These are phyloP conservation scores for Pelagomonas calceolata DNA, from an alignment of 108 stramenopile species.

Conservation along the genomic window DNA sequence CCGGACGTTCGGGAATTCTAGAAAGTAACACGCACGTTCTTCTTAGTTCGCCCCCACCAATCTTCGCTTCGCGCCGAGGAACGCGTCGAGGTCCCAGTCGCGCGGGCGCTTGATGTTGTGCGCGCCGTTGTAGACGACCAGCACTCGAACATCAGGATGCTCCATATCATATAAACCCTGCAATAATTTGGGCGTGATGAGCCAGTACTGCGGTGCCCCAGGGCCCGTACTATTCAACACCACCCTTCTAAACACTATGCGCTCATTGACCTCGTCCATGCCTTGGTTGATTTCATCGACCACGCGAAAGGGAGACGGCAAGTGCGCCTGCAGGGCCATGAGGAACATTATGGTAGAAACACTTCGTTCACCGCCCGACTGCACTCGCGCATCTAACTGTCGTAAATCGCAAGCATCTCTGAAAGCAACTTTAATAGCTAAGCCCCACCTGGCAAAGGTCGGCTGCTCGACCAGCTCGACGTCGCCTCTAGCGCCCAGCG, in stretches of 20 bases:
- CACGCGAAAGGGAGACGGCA: conserved; percentile 82
- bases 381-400: conserved; percentile 64
- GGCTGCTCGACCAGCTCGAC: conserved; percentile 22
- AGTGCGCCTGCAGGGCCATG: conserved; percentile 90
- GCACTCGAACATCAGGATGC: conserved; percentile 71
- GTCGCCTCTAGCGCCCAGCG: neutral
- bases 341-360: conserved; percentile 91
- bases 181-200: conserved; percentile 94
- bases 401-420: conserved; percentile 53
- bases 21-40: no score
- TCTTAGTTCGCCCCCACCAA: no score
- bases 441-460: conserved; percentile 65
- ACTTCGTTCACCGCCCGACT: conserved; percentile 90
- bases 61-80: no score
- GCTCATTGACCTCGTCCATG: conserved; percentile 87
- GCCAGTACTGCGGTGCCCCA: conserved; percentile 71
- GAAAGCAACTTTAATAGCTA: conserved; percentile 78
- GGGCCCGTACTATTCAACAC: conserved; percentile 64
- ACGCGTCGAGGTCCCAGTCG: no score
- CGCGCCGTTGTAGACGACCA: conserved; percentile 76
- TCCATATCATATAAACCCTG: conserved; percentile 87
- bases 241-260: conserved; percentile 82
- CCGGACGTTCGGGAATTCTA: no score
- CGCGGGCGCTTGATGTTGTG: no score
- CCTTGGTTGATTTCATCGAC: conserved; percentile 99